Evolutionary conservation across 768 basidiomycete genomes (phyloP).

Genomic region (Russula sp.): DNA sequence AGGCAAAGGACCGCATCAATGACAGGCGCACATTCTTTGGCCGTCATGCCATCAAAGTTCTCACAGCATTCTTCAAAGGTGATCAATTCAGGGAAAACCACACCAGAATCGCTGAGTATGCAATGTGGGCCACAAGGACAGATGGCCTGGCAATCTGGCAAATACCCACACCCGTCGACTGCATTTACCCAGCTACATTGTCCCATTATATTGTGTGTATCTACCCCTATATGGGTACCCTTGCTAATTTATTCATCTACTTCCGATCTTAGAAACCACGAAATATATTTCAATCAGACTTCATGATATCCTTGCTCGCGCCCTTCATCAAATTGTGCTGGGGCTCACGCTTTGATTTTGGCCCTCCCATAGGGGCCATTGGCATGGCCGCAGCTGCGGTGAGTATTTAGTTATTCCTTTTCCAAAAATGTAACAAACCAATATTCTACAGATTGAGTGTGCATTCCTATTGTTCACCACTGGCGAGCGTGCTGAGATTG

Average conservation of each 20-base stretch:
- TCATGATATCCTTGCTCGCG: not conserved
- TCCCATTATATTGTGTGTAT: not conserved
- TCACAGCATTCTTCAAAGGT: too few relatives aligned
- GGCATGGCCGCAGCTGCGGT: not conserved
- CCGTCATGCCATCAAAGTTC: too few relatives aligned
- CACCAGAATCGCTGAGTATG: too few relatives aligned
- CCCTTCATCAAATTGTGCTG: not conserved
- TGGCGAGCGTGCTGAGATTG: not conserved
- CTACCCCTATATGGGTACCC: not conserved
- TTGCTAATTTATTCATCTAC: not conserved
- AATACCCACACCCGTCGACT: too few relatives aligned
- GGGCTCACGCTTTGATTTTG: not conserved
- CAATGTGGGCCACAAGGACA: too few relatives aligned
- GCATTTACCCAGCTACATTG: not conserved
- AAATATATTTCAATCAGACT: not conserved
- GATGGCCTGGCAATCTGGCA: too few relatives aligned
- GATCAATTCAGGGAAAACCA: too few relatives aligned
- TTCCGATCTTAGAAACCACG: not conserved
- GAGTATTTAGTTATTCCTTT: not conserved
- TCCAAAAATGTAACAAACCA: not conserved
- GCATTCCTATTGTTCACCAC: not conserved
- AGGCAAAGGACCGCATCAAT: too few relatives aligned
- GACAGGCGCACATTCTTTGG: too few relatives aligned
- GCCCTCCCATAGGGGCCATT: not conserved
- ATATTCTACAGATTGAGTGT: not conserved